These are phyloP conservation scores for Capronia epimyces DNA, from an alignment of 2,329 filamentous ascomycete species.

Conservation along the genomic window DNA sequence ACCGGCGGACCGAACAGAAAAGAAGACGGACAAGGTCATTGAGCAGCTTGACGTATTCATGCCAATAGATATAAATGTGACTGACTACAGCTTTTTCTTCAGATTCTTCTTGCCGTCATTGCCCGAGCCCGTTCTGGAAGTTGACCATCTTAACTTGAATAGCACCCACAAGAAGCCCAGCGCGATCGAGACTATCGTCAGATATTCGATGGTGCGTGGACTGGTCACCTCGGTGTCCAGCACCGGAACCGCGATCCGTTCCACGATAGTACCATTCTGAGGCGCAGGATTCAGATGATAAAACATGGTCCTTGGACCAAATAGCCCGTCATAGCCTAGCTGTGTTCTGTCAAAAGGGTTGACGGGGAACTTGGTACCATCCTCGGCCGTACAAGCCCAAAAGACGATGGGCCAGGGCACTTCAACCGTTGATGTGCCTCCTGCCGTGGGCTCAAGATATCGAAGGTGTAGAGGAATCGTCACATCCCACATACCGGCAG, in stretches of 20 bases:
- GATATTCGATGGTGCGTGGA: slow-evolving; percentile 46
- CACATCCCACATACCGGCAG: slow-evolving; percentile 32
- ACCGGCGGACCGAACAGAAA: too few species aligned
- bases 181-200: slow-evolving; percentile 56
- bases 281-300: slow-evolving; percentile 65
- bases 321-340: slow-evolving; percentile 79
- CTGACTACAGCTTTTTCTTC: not conserved
- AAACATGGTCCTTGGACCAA: slow-evolving; percentile 70
- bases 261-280: slow-evolving; percentile 42
- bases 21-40: too few species aligned
- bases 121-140: not conserved
- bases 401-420: slow-evolving; percentile 79
- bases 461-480: slow-evolving; percentile 76
- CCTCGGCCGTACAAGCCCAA: slow-evolving; percentile 71
- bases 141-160: slow-evolving; percentile 50
- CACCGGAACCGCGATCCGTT: slow-evolving; percentile 59
- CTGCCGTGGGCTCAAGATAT: slow-evolving; percentile 59
- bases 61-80: too few species aligned
- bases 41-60: too few species aligned
- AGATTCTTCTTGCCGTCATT: not conserved
- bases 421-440: slow-evolving; percentile 43
- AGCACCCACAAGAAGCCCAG: slow-evolving; percentile 66
- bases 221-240: slow-evolving; percentile 50
- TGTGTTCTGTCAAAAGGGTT: slow-evolving; percentile 83
- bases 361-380: slow-evolving; percentile 56